Evolutionary conservation across 2,329 filamentous ascomycete genomes (phyloP), one percentile per base, ranked within the genome.

Genomic region (Lasiodiplodia gonubiensis): DNA sequence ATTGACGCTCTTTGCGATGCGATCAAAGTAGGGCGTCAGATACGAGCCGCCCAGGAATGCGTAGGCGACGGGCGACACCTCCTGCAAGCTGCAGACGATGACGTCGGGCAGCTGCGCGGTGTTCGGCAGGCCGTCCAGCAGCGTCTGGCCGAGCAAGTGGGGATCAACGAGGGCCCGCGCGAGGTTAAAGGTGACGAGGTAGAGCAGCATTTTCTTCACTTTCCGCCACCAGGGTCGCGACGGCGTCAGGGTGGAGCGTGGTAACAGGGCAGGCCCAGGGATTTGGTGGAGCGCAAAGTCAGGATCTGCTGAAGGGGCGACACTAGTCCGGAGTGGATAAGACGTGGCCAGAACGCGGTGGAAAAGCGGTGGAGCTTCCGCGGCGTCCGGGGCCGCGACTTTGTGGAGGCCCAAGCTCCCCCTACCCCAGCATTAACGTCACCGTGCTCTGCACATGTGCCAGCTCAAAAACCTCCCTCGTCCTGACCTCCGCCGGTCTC

Each of bases 111-210:
- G 83, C 77, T 90, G 76, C 18, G 77, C 70, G 14, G 60, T 71
- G 53, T 21, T 16, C 51, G 77, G 77, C n/a, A 80, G 78, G 64
- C 77, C 75, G 60, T 77, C 76, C 67, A 79, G 78, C 37, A 66
- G 53, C 21, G 23, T 25, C 23, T 30, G 33, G 64, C 84, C 79
- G 75, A 90, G 88, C 71, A 97, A 82, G 74, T 93, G 89, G 25
- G 89, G 83, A 72, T 94, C 85, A 74, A 97, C 88, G 10, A 88
- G 80, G 65, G 85, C 85, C 72, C 92, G 91, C 37, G 86, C 94
- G 74, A 92, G 96, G 77, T 98, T 98, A 83, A 95, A 97, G 12
- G 94, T 97, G 65, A 97, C 80, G 70, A 97, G 86, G 74, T 97
- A 90, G 67, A 93, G 59, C 39, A 63, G 59, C 59, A 63, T 63